Percentiles rank a stretch among this genome's conserved stretches.
Conservation (phyloP, 1,284 basidiomycete genomes). For the Apiotrichum domesticum region DNA sequence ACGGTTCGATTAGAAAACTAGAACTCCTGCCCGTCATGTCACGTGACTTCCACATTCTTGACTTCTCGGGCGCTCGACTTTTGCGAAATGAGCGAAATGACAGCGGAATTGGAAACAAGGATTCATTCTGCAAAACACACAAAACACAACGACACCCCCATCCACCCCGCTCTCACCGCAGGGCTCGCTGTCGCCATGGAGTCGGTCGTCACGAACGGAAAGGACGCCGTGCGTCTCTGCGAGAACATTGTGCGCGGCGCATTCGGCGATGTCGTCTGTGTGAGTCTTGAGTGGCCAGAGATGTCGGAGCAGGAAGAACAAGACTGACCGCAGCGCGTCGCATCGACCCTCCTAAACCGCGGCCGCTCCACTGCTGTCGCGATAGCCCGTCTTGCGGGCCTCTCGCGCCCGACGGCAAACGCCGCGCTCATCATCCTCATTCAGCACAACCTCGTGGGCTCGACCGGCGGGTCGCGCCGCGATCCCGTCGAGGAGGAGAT, state of each 20-base stretch:
- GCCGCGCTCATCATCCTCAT: conserved; percentile 74
- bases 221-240: conserved; percentile 48
- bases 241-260: conserved; percentile 44
- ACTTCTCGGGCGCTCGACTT: no score
- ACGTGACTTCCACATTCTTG: no score
- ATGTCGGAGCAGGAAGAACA: no score
- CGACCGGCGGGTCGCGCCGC: conserved; percentile 54
- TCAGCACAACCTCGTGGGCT: conserved; percentile 88
- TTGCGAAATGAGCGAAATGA: no score
- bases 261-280: conserved; percentile 43
- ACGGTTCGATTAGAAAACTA: no score
- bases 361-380: conserved; percentile 68
- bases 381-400: conserved; percentile 57
- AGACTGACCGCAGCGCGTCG: conserved; percentile 57
- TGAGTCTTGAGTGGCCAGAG: conserved; percentile 21
- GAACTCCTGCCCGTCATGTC: no score
- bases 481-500: conserved; percentile 63
- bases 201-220: conserved; percentile 30
- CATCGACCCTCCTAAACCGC: conserved; percentile 71
- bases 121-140: no score
- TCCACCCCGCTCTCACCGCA: no score
- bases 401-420: conserved; percentile 56
- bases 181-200: conserved; percentile 9
- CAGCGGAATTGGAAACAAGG: no score
- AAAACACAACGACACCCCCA: no score